Percentiles rank a stretch among this genome's conserved stretches.
Evolutionary conservation across 495 filamentous ascomycete species (phyloP).

Genomic region (Aspergillus olivimuriae): DNA sequence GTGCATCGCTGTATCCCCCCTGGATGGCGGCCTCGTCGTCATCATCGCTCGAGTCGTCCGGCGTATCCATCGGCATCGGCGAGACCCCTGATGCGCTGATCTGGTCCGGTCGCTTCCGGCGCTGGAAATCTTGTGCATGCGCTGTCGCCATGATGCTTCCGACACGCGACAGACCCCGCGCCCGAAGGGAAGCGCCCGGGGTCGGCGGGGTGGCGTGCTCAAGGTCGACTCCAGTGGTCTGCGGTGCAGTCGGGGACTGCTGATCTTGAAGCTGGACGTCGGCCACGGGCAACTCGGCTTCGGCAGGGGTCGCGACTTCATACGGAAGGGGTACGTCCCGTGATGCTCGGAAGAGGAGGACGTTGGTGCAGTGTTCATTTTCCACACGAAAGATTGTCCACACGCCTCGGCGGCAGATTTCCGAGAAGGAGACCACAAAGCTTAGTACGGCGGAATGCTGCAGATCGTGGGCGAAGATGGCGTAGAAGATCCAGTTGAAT

Average conservation of each 20-base stretch:
- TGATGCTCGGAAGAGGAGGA: slow-evolving; percentile 74
- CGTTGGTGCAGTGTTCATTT: slow-evolving; percentile 91
- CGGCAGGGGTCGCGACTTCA: slow-evolving; percentile 34
- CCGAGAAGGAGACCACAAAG: slow-evolving; percentile 68
- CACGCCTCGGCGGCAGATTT: slow-evolving; percentile 74
- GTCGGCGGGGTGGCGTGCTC: slow-evolving; percentile 25
- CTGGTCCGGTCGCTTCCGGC: slow-evolving; percentile 49
- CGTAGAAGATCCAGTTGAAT: slow-evolving; percentile 94
- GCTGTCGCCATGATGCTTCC: slow-evolving; percentile 62
- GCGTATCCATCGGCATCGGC: slow-evolving; percentile 10
- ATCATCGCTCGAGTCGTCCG: slow-evolving; percentile 33
- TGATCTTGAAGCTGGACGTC: slow-evolving; percentile 29
- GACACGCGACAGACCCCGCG: slow-evolving; percentile 38
- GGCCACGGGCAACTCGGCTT: slow-evolving; percentile 15
- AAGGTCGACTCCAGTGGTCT: slow-evolving; percentile 21
- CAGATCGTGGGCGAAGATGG: slow-evolving; percentile 66
- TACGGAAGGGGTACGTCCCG: slow-evolving; percentile 80
- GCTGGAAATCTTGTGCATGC: slow-evolving; percentile 84
- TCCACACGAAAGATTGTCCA: slow-evolving; percentile 94
- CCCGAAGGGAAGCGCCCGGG: slow-evolving; percentile 25
- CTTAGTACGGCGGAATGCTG: slow-evolving; percentile 76
- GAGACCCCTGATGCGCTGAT: slow-evolving; percentile 18
- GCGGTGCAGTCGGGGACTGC: slow-evolving; percentile 17
- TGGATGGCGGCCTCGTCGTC: slow-evolving; percentile 17
- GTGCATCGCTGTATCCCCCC: slow-evolving; percentile 8